Percentiles rank a stretch among this genome's conserved stretches.
Conservation (phyloP, 768 basidiomycete genomes). For the Mycena kentingensis region DNA sequence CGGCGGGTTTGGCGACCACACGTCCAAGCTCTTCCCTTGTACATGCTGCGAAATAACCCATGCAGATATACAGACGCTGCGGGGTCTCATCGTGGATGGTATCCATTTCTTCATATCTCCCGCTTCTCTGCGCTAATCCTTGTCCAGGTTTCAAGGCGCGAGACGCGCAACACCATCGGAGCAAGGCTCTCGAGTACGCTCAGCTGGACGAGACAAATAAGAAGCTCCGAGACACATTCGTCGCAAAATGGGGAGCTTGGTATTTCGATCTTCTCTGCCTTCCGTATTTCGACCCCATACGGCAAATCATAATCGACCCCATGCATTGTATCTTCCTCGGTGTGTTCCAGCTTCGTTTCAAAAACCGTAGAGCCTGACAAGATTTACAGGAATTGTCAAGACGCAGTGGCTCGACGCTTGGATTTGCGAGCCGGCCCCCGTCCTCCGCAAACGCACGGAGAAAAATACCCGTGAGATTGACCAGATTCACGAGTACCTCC, state of each 20-base stretch:
- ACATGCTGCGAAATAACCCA: conserved; percentile 30
- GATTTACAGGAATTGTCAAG: conserved; percentile 6
- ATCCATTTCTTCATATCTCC: background rate
- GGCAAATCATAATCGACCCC: conserved; percentile 29
- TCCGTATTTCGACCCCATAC: conserved; percentile 27
- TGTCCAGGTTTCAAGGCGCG: conserved; percentile 3
- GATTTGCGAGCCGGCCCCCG: background rate
- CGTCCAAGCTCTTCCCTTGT: conserved; percentile 30
- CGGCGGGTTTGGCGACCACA: conserved; percentile 30
- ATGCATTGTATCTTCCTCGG: conserved; percentile 32
- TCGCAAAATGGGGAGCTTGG: conserved; percentile 17
- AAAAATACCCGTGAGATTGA: conserved; percentile 22
- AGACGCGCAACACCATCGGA: background rate
- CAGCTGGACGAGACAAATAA: background rate
- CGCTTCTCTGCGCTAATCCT: background rate
- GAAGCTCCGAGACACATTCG: conserved; percentile 14
- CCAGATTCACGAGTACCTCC: conserved; percentile 20
- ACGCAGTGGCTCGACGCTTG: conserved; percentile 2
- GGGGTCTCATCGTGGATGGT: conserved; percentile 18
- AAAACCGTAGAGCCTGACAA: background rate
- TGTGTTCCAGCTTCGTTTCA: background rate
- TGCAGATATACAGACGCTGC: conserved; percentile 20
- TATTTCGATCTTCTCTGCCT: conserved; percentile 26
- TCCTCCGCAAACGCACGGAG: conserved; percentile 4
- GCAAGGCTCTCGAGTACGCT: background rate